Evolutionary conservation across 768 basidiomycete species (phyloP).

Genomic region (Flagelloscypha sp.): DNA sequence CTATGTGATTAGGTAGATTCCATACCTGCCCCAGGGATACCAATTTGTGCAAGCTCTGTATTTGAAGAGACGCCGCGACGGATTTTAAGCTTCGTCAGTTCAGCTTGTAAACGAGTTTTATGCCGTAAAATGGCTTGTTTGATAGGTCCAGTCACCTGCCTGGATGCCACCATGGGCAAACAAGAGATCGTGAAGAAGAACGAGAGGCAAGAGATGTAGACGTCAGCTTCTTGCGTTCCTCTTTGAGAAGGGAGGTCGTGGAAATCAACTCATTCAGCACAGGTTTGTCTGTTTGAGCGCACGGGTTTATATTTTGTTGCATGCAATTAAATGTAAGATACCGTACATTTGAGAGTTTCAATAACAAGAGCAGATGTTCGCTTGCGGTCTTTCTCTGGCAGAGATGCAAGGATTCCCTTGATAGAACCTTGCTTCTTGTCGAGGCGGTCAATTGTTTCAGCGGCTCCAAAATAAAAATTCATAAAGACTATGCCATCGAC

Average conservation of each 20-base stretch:
- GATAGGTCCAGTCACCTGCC: conserved; percentile 80
- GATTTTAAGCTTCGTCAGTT: conserved; percentile 78
- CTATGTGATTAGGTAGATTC: conserved; percentile 1
- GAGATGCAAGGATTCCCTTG: conserved; percentile 68
- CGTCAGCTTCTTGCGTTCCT: conserved; percentile 71
- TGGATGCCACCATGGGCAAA: conserved; percentile 81
- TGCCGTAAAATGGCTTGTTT: conserved; percentile 85
- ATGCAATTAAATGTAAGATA: conserved; percentile 1
- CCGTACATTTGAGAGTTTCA: conserved; percentile 90
- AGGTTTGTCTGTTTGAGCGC: conserved; percentile 57
- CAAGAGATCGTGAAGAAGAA: conserved; percentile 87
- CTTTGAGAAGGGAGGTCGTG: conserved; percentile 55
- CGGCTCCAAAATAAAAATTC: conserved; percentile 96
- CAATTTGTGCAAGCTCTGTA: conserved; percentile 51
- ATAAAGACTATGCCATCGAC: conserved; percentile 33
- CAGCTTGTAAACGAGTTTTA: conserved; percentile 80
- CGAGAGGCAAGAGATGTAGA: conserved; percentile 70
- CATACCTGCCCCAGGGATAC: conserved; percentile 59
- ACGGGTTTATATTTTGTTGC: conserved; percentile 2
- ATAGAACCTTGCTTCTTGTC: conserved; percentile 90
- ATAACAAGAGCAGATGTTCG: conserved; percentile 83
- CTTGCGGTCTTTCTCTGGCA: conserved; percentile 69
- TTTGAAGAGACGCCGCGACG: conserved; percentile 62
- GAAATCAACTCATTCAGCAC: conserved; percentile 65
- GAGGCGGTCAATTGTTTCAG: conserved; percentile 73